A percentile compares a stretch with the other conserved stretches of the same genome.
These are phyloP conservation scores for Chlamydomonas eustigma DNA, from an alignment of 139 green algal species.

Conservation along the genomic window DNA sequence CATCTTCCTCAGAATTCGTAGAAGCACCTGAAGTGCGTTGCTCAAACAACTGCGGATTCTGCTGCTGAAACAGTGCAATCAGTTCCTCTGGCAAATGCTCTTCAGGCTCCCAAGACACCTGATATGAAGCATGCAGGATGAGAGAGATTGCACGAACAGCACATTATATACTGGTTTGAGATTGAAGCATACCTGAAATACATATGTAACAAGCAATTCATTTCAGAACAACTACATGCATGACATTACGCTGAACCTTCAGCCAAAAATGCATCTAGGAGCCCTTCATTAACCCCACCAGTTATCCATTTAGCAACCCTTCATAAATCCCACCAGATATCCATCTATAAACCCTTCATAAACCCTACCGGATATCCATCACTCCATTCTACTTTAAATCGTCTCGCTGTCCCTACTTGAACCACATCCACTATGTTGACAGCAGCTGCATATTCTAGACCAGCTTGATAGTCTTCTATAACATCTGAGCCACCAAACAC, in stretches of 20 bases:
- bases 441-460: constrained; percentile 63
- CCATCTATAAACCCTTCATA: neutral
- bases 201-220: no score
- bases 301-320: no score
- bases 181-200: no score
- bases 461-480: constrained; percentile 65
- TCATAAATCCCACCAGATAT: no score
- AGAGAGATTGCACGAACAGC: no score
- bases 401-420: constrained; percentile 55
- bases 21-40: constrained; percentile 14
- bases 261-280: no score
- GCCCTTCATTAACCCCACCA: no score
- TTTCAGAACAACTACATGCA: no score
- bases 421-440: constrained; percentile 32
- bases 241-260: no score
- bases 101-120: constrained; percentile 70
- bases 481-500: constrained; percentile 51
- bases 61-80: constrained; percentile 50
- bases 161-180: no score
- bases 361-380: constrained; percentile 60
- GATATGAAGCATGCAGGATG: no score
- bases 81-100: constrained; percentile 64
- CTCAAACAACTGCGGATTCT: constrained; percentile 40
- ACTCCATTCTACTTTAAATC: constrained; percentile 72
- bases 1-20: neutral